Base-by-base conservation (phyloP, 2,329 filamentous ascomycete genomes). In the Apiospora pterosperma region DNA sequence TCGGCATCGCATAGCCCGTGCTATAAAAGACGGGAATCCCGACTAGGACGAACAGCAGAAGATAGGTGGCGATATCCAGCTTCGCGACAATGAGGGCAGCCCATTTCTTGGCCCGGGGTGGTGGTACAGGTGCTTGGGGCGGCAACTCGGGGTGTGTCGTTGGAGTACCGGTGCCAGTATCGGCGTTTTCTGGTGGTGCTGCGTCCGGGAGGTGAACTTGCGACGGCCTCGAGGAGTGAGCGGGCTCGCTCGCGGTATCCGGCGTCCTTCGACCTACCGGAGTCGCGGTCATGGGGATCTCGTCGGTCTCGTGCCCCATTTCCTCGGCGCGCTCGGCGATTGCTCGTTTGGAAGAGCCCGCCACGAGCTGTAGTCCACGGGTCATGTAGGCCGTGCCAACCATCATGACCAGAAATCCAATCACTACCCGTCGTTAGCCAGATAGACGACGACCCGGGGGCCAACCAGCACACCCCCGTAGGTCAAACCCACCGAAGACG, bases 21-120 rank as follows among this genome's bases (percentile, higher is more conserved):
- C 74, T 72, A 70, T 85, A 88, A 73, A 86, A 88, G 1, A 86
- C 71, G 0, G 86, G 85, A 0, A 88, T 67, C 0, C 86, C 86
- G 10, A 85, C 70, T 61, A 85, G 76, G 36, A 86, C 58, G 67
- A 87, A 81, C 0, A 86, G 44, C 1, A 71, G 11, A 5, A 70
- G 64, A 67, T 84, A 88, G 0, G 78, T 81, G 0, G 80, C 58
- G 1, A 77, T 65, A 69, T 88, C 83, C 5, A 85, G 71, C 62
- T 85, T 78, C 0, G 71, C 66, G 19, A 80, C 79, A 25, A 86
- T 72, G 19, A 77, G 69, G 1, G 80, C 77, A 0, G 84, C 84
- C 84, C 85, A 87, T 44, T 75, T 73, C 64, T 83, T 81, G 0
- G 83, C 74, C 7, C 83, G 78, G 0, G 83, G 79, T 1, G 80